phyloP scores from a whole-genome alignment of 1,139 yeast species.

The Meyerozyma smithsonii region DNA sequence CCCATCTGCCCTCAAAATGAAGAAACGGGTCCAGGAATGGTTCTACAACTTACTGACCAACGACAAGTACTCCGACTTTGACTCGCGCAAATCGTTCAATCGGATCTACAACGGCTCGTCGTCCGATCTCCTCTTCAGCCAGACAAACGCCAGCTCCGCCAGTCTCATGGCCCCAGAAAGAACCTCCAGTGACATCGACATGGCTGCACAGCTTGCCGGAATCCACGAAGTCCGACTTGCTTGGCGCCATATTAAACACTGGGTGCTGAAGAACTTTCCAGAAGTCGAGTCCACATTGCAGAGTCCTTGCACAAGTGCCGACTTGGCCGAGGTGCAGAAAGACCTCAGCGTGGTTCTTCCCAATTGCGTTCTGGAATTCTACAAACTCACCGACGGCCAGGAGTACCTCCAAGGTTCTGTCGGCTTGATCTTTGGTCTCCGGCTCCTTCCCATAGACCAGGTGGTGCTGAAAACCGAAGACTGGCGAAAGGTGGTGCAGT shows the following conservation, averaged over 20 bases:
- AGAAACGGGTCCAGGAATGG: conserved; percentile 43
- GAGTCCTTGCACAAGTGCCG: conserved; percentile 60
- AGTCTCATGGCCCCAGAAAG: conserved; percentile 1
- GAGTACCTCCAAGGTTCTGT: conserved; percentile 48
- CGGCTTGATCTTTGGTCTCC: conserved; percentile 61
- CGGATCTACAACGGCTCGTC: conserved; percentile 19
- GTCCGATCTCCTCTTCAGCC: conserved; percentile 4
- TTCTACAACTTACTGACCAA: conserved; percentile 61
- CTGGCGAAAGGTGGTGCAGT: conserved; percentile 62
- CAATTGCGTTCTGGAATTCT: conserved; percentile 53
- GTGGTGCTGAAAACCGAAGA: conserved; percentile 58
- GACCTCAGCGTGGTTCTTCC: conserved; percentile 59
- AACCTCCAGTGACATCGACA: conserved; percentile 6
- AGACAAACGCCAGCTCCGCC: conserved; percentile 7
- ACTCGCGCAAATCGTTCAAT: conserved; percentile 47
- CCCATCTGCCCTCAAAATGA: conserved; percentile 22
- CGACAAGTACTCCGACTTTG: conserved; percentile 67
- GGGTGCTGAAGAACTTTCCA: conserved; percentile 52
- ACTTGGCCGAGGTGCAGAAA: conserved; percentile 58
- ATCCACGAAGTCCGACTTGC: conserved; percentile 61
- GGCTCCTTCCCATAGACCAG: conserved; percentile 61
- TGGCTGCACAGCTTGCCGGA: conserved; percentile 33
- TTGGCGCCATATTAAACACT: conserved; percentile 65
- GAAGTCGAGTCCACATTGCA: conserved; percentile 56
- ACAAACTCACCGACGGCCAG: conserved; percentile 68